Conservation (phyloP, 176 grass and related monocot species). For the Paspalum vaginatum region DNA sequence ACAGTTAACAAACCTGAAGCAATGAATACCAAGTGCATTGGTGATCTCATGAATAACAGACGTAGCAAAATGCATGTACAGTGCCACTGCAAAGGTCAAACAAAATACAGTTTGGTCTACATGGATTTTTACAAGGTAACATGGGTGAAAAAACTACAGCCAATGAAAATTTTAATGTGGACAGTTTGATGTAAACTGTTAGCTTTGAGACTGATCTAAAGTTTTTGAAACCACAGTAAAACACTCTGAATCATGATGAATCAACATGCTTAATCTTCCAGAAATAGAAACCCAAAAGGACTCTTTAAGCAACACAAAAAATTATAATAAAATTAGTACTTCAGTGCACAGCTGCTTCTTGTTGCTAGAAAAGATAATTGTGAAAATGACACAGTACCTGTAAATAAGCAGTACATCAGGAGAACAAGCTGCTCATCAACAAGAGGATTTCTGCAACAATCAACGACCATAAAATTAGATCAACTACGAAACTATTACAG, state of each 20-base stretch:
- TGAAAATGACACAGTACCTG: constrained; percentile 58
- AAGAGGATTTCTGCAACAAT: constrained; percentile 68
- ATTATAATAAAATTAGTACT: not conserved
- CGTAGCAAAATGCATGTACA: constrained; percentile 98
- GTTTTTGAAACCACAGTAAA: constrained; percentile 16
- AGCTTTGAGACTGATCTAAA: constrained; percentile 13
- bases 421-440: constrained; percentile 93
- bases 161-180: not conserved
- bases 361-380: constrained; percentile 1
- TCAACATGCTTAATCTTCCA: not conserved
- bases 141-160: not conserved
- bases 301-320: not conserved
- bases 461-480: constrained; percentile 33
- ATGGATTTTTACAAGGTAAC: not conserved
- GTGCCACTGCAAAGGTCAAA: constrained; percentile 58
- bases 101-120: constrained; percentile 3
- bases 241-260: constrained; percentile 10
- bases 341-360: not conserved
- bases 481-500: constrained; percentile 22
- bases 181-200: not conserved
- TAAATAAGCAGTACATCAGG: constrained; percentile 82
- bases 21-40: constrained; percentile 88
- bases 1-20: constrained; percentile 74
- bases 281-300: not conserved
- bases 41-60: constrained; percentile 98